Percentiles rank a stretch among this genome's conserved stretches.
These are phyloP conservation scores for Isatis tinctoria DNA, from an alignment of 345 rosid species.

Conservation along the genomic window DNA sequence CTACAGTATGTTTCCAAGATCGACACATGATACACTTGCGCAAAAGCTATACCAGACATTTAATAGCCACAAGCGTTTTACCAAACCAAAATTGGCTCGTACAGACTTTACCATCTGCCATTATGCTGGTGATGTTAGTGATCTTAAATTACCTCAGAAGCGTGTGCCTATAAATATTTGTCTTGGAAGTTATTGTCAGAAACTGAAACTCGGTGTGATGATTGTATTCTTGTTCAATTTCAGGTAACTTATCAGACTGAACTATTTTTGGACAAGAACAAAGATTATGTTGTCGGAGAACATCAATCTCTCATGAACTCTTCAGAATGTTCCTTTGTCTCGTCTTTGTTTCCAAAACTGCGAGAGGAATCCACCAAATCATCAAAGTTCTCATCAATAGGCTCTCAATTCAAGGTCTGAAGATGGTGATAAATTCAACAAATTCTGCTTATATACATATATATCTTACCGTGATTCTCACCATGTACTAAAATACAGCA, in stretches of 20 bases:
- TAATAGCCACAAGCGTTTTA: conserved; percentile 75
- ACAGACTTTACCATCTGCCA: conserved; percentile 93
- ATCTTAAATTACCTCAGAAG: not conserved
- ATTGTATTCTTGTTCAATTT: conserved; percentile 14
- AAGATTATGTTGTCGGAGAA: conserved; percentile 92
- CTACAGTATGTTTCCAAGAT: conserved; percentile 95
- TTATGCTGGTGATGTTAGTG: conserved; percentile 95
- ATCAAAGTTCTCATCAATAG: conserved; percentile 93
- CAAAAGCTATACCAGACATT: conserved; percentile 94
- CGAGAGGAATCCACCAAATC: conserved; percentile 86
- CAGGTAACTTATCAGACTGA: conserved; percentile 98
- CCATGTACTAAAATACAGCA: conserved; percentile 54
- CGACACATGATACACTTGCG: conserved; percentile 95
- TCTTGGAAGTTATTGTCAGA: conserved; percentile 1
- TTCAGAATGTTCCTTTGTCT: conserved; percentile 76
- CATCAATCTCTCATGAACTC: conserved; percentile 82
- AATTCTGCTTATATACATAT: not conserved
- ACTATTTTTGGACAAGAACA: conserved; percentile 87
- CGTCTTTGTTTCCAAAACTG: conserved; percentile 68
- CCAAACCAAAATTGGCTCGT: conserved; percentile 88
- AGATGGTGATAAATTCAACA: conserved; percentile 3
- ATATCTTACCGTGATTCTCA: conserved; percentile 3
- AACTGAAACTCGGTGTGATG: not conserved
- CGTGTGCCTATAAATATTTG: not conserved
- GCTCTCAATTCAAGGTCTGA: conserved; percentile 87